Base-by-base conservation (phyloP, 805 yeast species). In the Candida qinlingensis region DNA sequence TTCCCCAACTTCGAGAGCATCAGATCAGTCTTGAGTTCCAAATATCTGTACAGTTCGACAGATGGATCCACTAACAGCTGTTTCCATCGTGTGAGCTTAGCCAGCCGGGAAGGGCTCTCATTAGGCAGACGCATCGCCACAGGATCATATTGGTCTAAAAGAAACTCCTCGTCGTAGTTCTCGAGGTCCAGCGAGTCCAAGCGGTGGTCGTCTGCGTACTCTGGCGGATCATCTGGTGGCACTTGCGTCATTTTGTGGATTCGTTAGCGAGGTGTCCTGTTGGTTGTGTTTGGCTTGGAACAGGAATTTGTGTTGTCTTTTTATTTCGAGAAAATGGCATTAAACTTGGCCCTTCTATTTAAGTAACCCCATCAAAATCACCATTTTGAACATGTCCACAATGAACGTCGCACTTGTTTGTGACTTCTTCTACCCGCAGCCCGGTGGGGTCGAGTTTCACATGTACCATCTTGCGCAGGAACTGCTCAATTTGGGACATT, bases 361-460 rank as follows among this genome's bases (percentile, higher is more conserved):
- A 4, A 26, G 12, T 34, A 34, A 8, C 4, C 6, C 37, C 6
- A 34, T 12, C 12, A 34, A 6, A 26, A 8, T 19, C 19, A 19
- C 19, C 19, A 19, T 19, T 19, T 19, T 19, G 19, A 19, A 19
- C 19, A 19, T 19, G 2, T 19, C 30, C 7, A 37, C 7, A 25
- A 41, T 41, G 44, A 34, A 34, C 36, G 49, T 30, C 50, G 67
- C 55, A 66, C 47, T 94, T 97, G 87, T 91, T 4, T 87, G 96
- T 40, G 99, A 94, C 67, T 94, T 90, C 73, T 94, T 94, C 78
- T 94, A 87, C 68, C 99, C 99, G 9, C 99, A 94, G 63, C 85
- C 97, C 0, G 99, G 99, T 4, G 99, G 99, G 8, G 96, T 94
- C 2, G 99, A 94, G 65, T 81, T 92, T 53, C 99, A 94, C 63